Evolutionary conservation across 192 early-diverging fungal species (phyloP).

Genomic region (Linnemannia exigua): DNA sequence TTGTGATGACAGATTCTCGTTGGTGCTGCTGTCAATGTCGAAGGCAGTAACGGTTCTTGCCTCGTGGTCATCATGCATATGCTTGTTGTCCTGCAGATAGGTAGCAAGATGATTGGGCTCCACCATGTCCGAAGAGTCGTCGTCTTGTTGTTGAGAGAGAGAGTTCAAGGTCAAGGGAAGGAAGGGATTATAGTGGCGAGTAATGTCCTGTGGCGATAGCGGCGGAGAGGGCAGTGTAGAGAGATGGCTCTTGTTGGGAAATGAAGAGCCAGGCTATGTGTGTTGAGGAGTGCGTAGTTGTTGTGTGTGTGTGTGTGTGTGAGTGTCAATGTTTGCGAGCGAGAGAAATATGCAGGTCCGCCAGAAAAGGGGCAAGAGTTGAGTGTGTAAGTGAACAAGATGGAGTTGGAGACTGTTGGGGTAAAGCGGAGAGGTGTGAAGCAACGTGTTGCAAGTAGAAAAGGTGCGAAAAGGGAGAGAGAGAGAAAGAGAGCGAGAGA

Average conservation of each 20-base stretch:
- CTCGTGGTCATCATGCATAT: conserved; percentile 1
- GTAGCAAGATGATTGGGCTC: not conserved
- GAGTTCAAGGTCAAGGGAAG: not conserved
- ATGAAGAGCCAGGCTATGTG: not conserved
- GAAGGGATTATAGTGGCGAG: not conserved
- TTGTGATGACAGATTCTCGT: not conserved
- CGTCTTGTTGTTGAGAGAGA: conserved; percentile 4
- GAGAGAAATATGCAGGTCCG: not conserved
- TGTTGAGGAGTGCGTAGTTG: not conserved
- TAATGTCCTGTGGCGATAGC: conserved; percentile 12
- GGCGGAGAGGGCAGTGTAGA: conserved; percentile 26
- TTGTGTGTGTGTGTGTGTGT: not conserved
- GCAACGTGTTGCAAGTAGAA: not conserved
- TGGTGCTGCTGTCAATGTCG: not conserved
- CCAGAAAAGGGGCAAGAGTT: not conserved
- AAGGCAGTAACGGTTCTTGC: not conserved
- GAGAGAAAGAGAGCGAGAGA: too few species aligned
- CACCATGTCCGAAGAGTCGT: not conserved
- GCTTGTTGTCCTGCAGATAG: not conserved
- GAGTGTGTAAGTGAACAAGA: not conserved
- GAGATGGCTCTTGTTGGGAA: not conserved
- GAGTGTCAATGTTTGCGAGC: not conserved
- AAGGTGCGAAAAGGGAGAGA: too few species aligned
- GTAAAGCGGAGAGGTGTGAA: not conserved
- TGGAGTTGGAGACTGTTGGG: not conserved